A percentile compares a stretch with the other conserved stretches of the same genome.
Evolutionary conservation across 2,329 filamentous ascomycete species (phyloP).

Genomic region (Penicillium sp.): DNA sequence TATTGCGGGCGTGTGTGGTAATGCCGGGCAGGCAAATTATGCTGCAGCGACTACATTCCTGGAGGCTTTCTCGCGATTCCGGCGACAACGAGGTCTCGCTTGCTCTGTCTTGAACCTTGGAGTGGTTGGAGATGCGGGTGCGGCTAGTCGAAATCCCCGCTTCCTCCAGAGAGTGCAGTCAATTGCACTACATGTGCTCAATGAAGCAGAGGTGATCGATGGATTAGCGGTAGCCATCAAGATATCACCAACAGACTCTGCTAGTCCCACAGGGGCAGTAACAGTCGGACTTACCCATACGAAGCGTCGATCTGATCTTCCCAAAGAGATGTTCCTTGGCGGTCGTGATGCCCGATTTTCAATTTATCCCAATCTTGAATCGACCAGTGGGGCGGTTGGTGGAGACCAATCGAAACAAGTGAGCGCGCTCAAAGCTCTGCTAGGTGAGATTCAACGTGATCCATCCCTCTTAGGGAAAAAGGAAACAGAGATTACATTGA

Average conservation of each 20-base stretch:
- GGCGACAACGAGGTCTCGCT: constrained; percentile 21
- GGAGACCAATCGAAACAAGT: background rate
- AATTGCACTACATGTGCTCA: constrained; percentile 3
- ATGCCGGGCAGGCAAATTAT: constrained; percentile 46
- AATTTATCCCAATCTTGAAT: constrained; percentile 3
- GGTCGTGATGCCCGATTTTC: constrained; percentile 3
- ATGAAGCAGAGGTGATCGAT: constrained; percentile 3
- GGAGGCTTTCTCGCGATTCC: constrained; percentile 30
- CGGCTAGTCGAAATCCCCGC: constrained; percentile 8
- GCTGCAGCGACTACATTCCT: constrained; percentile 37
- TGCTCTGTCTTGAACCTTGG: constrained; percentile 29
- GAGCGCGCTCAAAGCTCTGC: background rate
- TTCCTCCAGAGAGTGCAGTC: constrained; percentile 17
- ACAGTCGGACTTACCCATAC: constrained; percentile 1
- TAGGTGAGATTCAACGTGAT: constrained; percentile 1
- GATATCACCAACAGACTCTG: background rate
- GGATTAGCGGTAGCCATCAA: constrained; percentile 2
- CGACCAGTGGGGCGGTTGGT: background rate
- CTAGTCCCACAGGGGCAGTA: background rate
- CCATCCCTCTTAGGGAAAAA: background rate
- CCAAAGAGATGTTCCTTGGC: constrained; percentile 1
- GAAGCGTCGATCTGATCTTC: background rate
- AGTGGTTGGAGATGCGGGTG: constrained; percentile 29
- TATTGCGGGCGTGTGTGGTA: constrained; percentile 33
- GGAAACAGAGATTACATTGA: constrained; percentile 1